phyloP scores from a whole-genome alignment of 345 rosid species.

The Arabis hirsuta region DNA sequence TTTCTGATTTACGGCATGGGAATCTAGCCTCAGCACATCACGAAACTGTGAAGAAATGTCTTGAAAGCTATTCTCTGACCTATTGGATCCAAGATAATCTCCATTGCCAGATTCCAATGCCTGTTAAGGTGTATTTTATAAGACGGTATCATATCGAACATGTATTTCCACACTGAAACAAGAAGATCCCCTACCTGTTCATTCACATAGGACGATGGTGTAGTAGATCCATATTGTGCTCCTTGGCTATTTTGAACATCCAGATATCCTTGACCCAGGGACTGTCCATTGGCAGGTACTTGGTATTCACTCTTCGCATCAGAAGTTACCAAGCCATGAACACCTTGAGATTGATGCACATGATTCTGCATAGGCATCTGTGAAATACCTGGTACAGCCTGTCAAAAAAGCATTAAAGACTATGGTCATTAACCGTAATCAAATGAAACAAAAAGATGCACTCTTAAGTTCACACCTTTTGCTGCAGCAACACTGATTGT shows the following conservation, averaged over 20 bases:
- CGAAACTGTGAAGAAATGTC: constrained; percentile 74
- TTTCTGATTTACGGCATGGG: constrained; percentile 55
- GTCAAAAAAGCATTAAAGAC: constrained; percentile 18
- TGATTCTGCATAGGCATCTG: constrained; percentile 58
- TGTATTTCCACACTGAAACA: not conserved
- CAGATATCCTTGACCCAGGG: constrained; percentile 54
- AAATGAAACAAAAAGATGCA: constrained; percentile 8
- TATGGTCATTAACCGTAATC: constrained; percentile 12
- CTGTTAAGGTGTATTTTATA: constrained; percentile 47
- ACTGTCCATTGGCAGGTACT: constrained; percentile 60
- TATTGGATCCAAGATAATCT: constrained; percentile 50
- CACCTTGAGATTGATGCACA: constrained; percentile 57
- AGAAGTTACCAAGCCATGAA: constrained; percentile 52
- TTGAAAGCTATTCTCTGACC: constrained; percentile 58
- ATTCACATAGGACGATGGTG: constrained; percentile 58
- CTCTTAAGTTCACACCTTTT: constrained; percentile 52
- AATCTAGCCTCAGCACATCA: constrained; percentile 56
- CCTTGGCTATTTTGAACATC: constrained; percentile 59
- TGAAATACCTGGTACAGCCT: constrained; percentile 62
- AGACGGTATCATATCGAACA: constrained; percentile 7
- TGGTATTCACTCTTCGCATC: constrained; percentile 66
- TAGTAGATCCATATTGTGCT: constrained; percentile 53
- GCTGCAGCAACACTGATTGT: constrained; percentile 58
- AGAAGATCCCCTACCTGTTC: constrained; percentile 56
- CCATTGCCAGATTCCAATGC: constrained; percentile 58